Evolutionary conservation across 1,139 yeast species (phyloP).

Genomic region (Zygosaccharomyces pseudobailii): DNA sequence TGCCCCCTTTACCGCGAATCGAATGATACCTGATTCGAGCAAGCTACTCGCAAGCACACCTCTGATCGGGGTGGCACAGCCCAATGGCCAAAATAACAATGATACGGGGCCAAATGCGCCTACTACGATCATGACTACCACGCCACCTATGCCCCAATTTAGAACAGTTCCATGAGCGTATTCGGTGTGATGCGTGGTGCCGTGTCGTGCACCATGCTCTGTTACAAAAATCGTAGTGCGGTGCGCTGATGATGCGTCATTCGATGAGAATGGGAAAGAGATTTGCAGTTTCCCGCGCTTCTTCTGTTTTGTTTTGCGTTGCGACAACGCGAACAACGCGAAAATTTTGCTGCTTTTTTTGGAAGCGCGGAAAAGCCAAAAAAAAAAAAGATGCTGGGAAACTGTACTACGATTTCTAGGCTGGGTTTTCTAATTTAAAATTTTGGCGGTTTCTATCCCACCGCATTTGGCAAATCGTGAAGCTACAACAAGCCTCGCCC

Average conservation of each 20-base stretch:
- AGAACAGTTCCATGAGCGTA: constrained; percentile 21
- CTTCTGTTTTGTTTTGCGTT: constrained; percentile 2
- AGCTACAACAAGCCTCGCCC: neutral
- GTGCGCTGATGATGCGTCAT: neutral
- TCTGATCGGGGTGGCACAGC: constrained; percentile 47
- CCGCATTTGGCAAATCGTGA: neutral
- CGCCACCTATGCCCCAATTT: constrained; percentile 27
- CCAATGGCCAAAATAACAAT: constrained; percentile 51
- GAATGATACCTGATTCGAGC: constrained; percentile 24
- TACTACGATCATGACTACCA: constrained; percentile 24
- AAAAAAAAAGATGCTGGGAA: neutral
- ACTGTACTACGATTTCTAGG: constrained; percentile 1
- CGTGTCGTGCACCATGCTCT: neutral
- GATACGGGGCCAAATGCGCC: constrained; percentile 51
- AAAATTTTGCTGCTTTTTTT: constrained; percentile 2
- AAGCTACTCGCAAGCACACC: constrained; percentile 18
- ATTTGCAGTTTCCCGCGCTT: neutral
- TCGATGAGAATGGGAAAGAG: neutral
- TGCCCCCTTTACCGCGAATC: constrained; percentile 40
- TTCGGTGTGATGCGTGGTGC: neutral
- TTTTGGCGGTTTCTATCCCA: constrained; percentile 1
- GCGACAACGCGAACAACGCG: constrained; percentile 1
- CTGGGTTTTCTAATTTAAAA: constrained; percentile 1
- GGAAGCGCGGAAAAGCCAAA: neutral
- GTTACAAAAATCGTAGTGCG: too few relatives aligned